Evolutionary conservation across 164 flowering plant species (phyloP).

Genomic region (Euptelea pleiosperma): DNA sequence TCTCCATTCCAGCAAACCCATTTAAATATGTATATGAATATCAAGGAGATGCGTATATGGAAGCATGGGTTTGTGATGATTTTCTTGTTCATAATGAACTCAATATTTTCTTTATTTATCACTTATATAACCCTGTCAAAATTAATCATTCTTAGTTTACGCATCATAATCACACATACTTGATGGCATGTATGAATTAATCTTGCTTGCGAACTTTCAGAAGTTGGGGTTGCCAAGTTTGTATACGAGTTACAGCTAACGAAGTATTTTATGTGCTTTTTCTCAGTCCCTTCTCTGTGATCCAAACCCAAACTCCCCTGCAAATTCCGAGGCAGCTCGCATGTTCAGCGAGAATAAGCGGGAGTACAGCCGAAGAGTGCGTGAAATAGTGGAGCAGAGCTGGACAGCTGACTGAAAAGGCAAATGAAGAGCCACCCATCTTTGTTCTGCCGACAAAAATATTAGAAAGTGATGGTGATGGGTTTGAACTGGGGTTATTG

Average conservation of each 20-base stretch:
- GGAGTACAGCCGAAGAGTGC: constrained; percentile 71
- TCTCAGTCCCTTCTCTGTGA: constrained; percentile 79
- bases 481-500: background rate
- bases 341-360: constrained; percentile 83
- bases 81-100: too few relatives aligned
- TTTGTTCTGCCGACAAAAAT: background rate
- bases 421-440: background rate
- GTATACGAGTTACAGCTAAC: background rate
- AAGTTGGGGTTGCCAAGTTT: background rate
- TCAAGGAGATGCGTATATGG: too few relatives aligned
- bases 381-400: constrained; percentile 89
- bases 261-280: background rate
- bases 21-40: too few relatives aligned
- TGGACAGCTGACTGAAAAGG: constrained; percentile 68
- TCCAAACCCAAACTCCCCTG: constrained; percentile 86
- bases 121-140: too few relatives aligned
- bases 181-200: too few relatives aligned
- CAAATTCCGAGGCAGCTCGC: constrained; percentile 86
- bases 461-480: background rate
- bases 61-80: too few relatives aligned
- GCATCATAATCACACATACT: too few relatives aligned
- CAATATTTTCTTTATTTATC: too few relatives aligned
- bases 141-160: too few relatives aligned
- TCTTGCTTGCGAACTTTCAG: background rate
- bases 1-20: too few relatives aligned